These are phyloP conservation scores for Pyricularia sp. DNA, from an alignment of 2,329 filamentous ascomycete species.

Conservation along the genomic window DNA sequence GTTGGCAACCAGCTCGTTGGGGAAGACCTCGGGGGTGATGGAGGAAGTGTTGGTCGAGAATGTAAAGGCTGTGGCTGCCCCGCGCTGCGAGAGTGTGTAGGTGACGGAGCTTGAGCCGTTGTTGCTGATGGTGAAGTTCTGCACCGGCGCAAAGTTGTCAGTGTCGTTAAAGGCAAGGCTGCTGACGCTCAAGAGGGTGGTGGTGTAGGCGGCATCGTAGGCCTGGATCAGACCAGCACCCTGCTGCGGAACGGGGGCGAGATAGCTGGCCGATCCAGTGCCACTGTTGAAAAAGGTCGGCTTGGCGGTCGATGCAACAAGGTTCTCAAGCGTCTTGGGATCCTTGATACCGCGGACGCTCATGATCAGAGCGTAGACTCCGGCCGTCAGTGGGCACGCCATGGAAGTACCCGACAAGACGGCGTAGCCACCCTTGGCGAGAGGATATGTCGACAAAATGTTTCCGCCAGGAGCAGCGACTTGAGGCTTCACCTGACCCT, in stretches of 20 bases:
- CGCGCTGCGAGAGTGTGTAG: slow-evolving; percentile 41
- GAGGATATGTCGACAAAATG: slow-evolving; percentile 42
- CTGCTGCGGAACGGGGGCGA: slow-evolving; percentile 50
- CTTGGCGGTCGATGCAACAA: slow-evolving; percentile 39
- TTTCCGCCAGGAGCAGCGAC: slow-evolving; percentile 35
- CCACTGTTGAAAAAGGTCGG: slow-evolving; percentile 39
- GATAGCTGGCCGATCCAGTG: slow-evolving; percentile 21
- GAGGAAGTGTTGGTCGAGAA: slow-evolving; percentile 22
- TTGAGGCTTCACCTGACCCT: slow-evolving; percentile 38
- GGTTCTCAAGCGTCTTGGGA: slow-evolving; percentile 37
- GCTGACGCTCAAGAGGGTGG: slow-evolving; percentile 42
- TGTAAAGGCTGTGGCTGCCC: slow-evolving; percentile 45
- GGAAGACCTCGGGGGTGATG: slow-evolving; percentile 31
- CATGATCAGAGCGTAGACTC: slow-evolving; percentile 42
- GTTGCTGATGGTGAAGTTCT: slow-evolving; percentile 49
- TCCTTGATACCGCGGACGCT: slow-evolving; percentile 41
- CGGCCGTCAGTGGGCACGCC: slow-evolving; percentile 35
- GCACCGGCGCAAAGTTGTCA: slow-evolving; percentile 37
- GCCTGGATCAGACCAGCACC: slow-evolving; percentile 52
- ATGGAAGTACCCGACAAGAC: slow-evolving; percentile 46
- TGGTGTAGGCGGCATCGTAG: slow-evolving; percentile 46
- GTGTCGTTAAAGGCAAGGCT: slow-evolving; percentile 57
- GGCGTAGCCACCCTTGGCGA: slow-evolving; percentile 30
- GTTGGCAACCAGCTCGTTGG: slow-evolving; percentile 30
- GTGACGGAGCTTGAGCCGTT: slow-evolving; percentile 34